Evolutionary conservation across 2,329 filamentous ascomycete species (phyloP).

Genomic region (Botrytis medusae): DNA sequence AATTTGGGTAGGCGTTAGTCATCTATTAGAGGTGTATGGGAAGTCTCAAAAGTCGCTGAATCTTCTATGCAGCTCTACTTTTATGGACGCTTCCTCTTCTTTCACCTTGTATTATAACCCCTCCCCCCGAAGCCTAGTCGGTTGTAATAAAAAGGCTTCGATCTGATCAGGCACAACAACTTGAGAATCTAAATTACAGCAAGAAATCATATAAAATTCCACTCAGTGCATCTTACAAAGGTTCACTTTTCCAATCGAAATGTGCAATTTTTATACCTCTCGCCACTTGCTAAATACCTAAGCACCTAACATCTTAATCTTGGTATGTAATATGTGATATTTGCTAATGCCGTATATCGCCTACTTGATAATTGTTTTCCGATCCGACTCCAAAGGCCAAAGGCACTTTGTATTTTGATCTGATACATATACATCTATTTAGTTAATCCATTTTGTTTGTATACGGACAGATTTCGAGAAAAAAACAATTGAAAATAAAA

Average conservation of each 20-base stretch:
- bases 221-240: constrained; percentile 12
- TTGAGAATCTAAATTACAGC: constrained; percentile 31
- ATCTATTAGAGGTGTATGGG: constrained; percentile 18
- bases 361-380: not conserved
- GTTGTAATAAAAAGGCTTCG: constrained; percentile 36
- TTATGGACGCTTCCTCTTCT: constrained; percentile 25
- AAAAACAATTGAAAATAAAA: not conserved
- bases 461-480: not conserved
- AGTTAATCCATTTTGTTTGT: not conserved
- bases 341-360: not conserved
- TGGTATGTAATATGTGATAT: not conserved
- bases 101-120: constrained; percentile 33
- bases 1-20: constrained; percentile 20
- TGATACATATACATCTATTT: not conserved
- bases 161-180: constrained; percentile 22
- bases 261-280: not conserved
- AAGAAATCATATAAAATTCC: constrained; percentile 11
- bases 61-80: constrained; percentile 21
- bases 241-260: not conserved
- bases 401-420: not conserved
- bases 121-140: constrained; percentile 16
- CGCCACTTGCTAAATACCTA: not conserved
- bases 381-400: not conserved
- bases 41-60: constrained; percentile 34
- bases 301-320: too few species aligned